Base-by-base conservation (phyloP, 306 rosid genomes). In the Prunus armeniaca region DNA sequence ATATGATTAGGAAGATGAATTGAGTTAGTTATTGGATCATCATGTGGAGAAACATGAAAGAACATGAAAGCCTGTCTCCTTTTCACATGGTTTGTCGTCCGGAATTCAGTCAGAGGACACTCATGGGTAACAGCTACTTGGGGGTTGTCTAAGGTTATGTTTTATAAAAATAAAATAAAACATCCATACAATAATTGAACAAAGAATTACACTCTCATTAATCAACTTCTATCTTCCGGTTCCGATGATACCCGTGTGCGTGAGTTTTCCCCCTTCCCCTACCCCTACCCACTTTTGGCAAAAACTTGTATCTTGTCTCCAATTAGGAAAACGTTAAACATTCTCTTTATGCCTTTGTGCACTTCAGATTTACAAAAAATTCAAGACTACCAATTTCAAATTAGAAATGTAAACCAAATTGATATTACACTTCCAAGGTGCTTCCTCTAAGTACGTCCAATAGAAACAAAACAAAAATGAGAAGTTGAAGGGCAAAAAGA, bases 21-120 rank as follows among this genome's bases (percentile, higher is more conserved):
- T 50, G 24, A 20, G 41, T 54, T 25, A 63, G 43, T 47, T 28
- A 64, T 78, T 74, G 65, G 73, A 62, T 63, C 17, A 78, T 82
- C 87, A 84, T 69, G 90, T 79, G 88, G 65, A 27, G 78, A 74
- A 20, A 52, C 70, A 38, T 28, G 72, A 76, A 43, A 32, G 20
- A 58, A 57, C 71, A 74, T 76, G 49, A 65, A 68, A 75, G 67
- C 61, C 56, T 52, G 84, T 62, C 67, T 70, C 72, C 79, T 55
- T 32, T 81, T 14, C 91, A 91, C 91, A 83, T 84, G 97, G 73
- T 17, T 62, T 43, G 68, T 24, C 54, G 13, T 72, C 55, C 14
- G 17, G 54, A 46, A 38, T 41, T 20, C 17, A 12, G 75, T 71
- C 75, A 32, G 13, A 71, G 18, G 46, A 18, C 60, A 20, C 47